Percentiles rank a stretch among this genome's conserved stretches.
These are phyloP conservation scores for Metschnikowia cerradonensis DNA, from an alignment of 805 yeast genomes.

Conservation along the genomic window DNA sequence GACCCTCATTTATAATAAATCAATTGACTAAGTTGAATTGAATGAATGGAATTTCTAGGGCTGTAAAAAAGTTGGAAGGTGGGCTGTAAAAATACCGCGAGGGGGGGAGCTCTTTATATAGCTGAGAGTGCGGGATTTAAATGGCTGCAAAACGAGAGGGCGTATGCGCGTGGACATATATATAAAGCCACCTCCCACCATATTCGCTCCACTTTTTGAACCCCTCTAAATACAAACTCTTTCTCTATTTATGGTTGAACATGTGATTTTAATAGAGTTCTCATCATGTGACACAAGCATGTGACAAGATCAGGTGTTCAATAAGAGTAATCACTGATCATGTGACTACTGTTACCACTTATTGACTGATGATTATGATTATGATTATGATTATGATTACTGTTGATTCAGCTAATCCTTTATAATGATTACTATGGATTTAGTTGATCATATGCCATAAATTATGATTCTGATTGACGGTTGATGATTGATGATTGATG, in stretches of 20 bases:
- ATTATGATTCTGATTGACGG: neutral
- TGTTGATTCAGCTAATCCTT: neutral
- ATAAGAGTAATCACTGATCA: neutral
- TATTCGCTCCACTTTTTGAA: neutral
- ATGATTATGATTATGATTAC: too few species aligned
- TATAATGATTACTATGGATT: too few species aligned
- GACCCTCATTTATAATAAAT: too few species aligned
- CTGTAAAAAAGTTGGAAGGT: neutral
- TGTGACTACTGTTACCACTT: neutral
- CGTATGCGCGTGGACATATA: slow-evolving; percentile 7
- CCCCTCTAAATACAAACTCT: neutral
- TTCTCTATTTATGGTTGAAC: neutral
- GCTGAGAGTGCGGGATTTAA: neutral
- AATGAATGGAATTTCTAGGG: neutral
- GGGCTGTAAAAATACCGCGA: neutral
- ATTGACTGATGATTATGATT: too few species aligned
- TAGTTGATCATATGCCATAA: too few species aligned
- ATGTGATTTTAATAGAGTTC: neutral
- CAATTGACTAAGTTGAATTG: too few species aligned
- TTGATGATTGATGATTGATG: neutral
- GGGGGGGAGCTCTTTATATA: neutral
- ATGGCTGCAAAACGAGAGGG: slow-evolving; percentile 3
- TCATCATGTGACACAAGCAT: neutral
- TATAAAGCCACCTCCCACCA: slow-evolving; percentile 8
- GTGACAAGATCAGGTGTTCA: too few species aligned